Evolutionary conservation across 2,329 filamentous ascomycete genomes (phyloP), one percentile per base, ranked within the genome.

Genomic region (Raffaelea deltoideospora): DNA sequence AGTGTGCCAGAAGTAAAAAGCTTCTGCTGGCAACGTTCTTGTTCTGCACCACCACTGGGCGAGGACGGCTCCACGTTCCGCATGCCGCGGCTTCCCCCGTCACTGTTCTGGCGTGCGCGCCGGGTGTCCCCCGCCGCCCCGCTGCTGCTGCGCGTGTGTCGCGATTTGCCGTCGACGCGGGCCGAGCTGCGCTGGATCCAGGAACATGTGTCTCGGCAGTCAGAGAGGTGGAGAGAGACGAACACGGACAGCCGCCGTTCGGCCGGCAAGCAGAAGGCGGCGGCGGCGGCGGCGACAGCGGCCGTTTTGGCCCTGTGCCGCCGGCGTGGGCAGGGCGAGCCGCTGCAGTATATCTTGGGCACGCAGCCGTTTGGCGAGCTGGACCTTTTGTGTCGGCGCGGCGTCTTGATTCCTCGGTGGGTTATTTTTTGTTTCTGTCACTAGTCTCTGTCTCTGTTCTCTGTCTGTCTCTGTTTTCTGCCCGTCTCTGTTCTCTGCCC

Each of bases 281-380:
- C 27, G 14, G 8, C 4, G 11, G 14, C 20, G 11, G 10, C 23
- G 24, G 26, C 1, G 13, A 9, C 14, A 13, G 17, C 24, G 23
- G 29, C 35, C 14, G 17, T 71, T 3, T 43, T 54, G 8, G 43
- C 49, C 1, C 53, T 76, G 7, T 73, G 69, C 43, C 54, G 53
- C 4, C 54, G 60, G 34, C 61, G 75, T 24, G 63, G 67, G 9
- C 56, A 53, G 9, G 85, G 85, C 1, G 70, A 76, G 40, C 90
- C 90, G 2, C 58, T 98, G 24, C 90, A 96, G 54, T 96, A 96
- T 52, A 67, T 96, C 18, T 61, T 98, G 1, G 86, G 86, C 4
- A 76, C 77, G 5, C 86, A 95, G 53, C 90, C 80, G 2, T 96
- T 98, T 57, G 88, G 87, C 1, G 61, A 73, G 5, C 58, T 96